Percentiles rank a stretch among this genome's conserved stretches.
phyloP scores from a whole-genome alignment of 2,329 filamentous ascomycete species.

The Ilyonectria robusta region DNA sequence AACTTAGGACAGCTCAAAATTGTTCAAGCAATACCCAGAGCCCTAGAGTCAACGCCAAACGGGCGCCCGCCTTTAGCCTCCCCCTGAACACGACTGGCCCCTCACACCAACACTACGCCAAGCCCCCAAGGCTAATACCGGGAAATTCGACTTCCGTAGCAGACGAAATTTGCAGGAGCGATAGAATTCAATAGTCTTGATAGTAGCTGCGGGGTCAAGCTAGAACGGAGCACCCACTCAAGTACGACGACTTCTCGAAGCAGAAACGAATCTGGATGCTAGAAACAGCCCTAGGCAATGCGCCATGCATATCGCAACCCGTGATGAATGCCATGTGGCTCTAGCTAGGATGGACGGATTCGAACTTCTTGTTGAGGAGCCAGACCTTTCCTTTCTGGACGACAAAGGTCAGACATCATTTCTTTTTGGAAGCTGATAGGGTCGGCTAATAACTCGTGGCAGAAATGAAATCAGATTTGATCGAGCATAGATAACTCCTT shows the following conservation, averaged over 20 bases:
- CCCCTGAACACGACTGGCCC: background rate
- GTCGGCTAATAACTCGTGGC: background rate
- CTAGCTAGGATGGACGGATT: conserved; percentile 4
- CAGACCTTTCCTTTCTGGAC: conserved; percentile 1
- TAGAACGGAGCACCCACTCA: conserved; percentile 4
- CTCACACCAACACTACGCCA: background rate
- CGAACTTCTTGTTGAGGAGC: background rate
- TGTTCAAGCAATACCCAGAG: conserved; percentile 1
- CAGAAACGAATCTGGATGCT: background rate
- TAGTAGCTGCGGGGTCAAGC: conserved; percentile 3
- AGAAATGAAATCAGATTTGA: conserved; percentile 1
- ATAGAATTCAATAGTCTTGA: background rate
- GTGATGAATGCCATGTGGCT: background rate
- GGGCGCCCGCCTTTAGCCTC: background rate
- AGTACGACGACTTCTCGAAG: conserved; percentile 4
- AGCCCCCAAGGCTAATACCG: conserved; percentile 4
- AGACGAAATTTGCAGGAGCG: background rate
- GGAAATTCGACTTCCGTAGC: conserved; percentile 8
- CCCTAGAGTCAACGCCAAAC: conserved; percentile 7
- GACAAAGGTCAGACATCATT: background rate
- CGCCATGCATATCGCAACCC: background rate
- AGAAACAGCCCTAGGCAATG: background rate
- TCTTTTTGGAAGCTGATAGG: background rate
- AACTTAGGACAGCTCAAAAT: background rate
- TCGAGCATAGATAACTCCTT: background rate